Evolutionary conservation across 1,139 yeast genomes (phyloP), one percentile per base, ranked within the genome.

Genomic region (Diutina neorugosa): DNA sequence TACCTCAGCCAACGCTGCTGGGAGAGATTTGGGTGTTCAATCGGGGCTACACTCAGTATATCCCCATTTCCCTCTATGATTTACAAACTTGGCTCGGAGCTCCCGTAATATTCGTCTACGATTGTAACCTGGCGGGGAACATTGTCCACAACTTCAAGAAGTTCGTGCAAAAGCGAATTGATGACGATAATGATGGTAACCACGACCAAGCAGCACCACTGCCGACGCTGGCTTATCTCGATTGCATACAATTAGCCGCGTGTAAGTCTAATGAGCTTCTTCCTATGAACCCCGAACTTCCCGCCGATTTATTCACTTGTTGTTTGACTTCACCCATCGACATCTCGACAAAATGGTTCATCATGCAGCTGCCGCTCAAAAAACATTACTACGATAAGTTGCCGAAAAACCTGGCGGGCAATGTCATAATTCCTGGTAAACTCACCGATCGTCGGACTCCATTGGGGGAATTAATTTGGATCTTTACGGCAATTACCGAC

Each of bases 1-100:
- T 93, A 2, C 99, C 99, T 0, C 90, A 90, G 59, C 98, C 99
- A 0, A 94, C 98, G 0, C 82, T 90, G 31, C 82, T 91, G 53
- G 99, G 99, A n/a, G 99, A 93, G 64, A 89, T 93, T 21, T 93
- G 99, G 99, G 98, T 94, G 16, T 93, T 93, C 69, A 93, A 93
- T 66, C 74, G 97, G 60, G 96, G 96, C 1, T 94, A 91, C 65
- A 93, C 98, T 1, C 98, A 93, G 68, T 93, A 93, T 65, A 93
- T 93, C 56, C 99, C 99, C 1, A 94, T 93, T 1, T 87, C 96
- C 5, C 70, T 93, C 21, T 90, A 88, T 64, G 98, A 94, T 63
- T 72, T 93, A 53, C 98, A 93, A 63, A 85, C 96, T 1, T 93
- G 98, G 98, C 73, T 93, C 16, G 98, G 98, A 9, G 97, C 98